phyloP scores from a whole-genome alignment of 2,329 filamentous ascomycete species.

The Pestalotiopsis sp. region DNA sequence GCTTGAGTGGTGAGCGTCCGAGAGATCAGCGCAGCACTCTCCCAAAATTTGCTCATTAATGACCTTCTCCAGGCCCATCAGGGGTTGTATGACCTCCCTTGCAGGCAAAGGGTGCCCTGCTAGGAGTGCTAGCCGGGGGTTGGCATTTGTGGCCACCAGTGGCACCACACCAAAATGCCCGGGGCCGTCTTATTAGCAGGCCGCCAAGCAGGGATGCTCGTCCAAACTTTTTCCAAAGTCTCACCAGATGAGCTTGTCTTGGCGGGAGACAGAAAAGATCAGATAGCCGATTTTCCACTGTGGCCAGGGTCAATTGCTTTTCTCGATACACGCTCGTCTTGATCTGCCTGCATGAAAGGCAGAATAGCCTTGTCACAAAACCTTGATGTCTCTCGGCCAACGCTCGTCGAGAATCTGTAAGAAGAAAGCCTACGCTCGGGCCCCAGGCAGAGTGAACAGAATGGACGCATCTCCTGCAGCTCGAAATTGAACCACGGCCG shows the following conservation, averaged over 20 bases:
- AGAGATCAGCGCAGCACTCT: neutral
- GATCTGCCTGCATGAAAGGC: too few species aligned
- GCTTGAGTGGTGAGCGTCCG: neutral
- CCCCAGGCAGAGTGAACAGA: neutral
- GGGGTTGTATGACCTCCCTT: neutral
- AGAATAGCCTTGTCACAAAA: neutral
- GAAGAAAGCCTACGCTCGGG: neutral
- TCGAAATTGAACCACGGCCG: neutral
- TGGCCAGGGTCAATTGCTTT: neutral
- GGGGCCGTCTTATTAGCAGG: neutral
- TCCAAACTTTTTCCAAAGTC: neutral
- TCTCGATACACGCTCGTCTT: neutral
- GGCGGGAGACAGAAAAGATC: neutral
- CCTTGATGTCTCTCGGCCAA: neutral
- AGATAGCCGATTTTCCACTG: neutral
- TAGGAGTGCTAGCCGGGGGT: neutral
- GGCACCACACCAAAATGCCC: neutral
- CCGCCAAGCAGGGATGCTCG: neutral
- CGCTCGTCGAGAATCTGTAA: neutral
- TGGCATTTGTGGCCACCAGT: neutral
- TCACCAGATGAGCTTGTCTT: neutral
- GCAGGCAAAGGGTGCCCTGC: neutral
- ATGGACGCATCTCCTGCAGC: neutral
- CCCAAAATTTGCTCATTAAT: neutral
- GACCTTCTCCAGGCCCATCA: neutral